Evolutionary conservation across 2,329 filamentous ascomycete species (phyloP).

Genomic region (Zasmidium cellare): DNA sequence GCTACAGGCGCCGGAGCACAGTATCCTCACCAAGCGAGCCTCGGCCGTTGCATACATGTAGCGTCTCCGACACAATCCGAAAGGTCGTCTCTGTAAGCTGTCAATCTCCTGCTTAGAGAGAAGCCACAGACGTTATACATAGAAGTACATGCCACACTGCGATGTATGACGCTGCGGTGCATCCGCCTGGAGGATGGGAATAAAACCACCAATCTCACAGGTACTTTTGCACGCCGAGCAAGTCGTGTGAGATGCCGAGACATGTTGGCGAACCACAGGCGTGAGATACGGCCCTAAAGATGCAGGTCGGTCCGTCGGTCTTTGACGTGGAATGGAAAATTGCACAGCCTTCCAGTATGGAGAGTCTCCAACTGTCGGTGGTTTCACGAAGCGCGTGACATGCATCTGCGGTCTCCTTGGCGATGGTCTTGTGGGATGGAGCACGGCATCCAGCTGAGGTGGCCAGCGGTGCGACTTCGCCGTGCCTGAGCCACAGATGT

Average conservation of each 20-base stretch:
- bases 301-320: background rate
- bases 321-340: background rate
- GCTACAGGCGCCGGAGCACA: no score
- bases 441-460: background rate
- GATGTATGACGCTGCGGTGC: background rate
- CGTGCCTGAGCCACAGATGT: background rate
- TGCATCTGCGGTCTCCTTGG: slow-evolving; percentile 5
- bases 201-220: no score
- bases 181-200: background rate
- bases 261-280: background rate
- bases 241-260: no score
- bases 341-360: no score
- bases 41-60: no score
- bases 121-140: background rate
- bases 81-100: background rate
- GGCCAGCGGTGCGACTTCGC: background rate
- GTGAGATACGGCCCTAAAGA: background rate
- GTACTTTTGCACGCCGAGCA: no score
- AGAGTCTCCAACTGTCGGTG: background rate
- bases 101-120: background rate
- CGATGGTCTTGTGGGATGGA: slow-evolving; percentile 3
- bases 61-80: background rate
- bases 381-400: background rate
- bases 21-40: no score
- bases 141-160: background rate